A percentile compares a stretch with the other conserved stretches of the same genome.
Conservation (phyloP, 371 early-diverging fungal species). For the Catenaria anguillulae region DNA sequence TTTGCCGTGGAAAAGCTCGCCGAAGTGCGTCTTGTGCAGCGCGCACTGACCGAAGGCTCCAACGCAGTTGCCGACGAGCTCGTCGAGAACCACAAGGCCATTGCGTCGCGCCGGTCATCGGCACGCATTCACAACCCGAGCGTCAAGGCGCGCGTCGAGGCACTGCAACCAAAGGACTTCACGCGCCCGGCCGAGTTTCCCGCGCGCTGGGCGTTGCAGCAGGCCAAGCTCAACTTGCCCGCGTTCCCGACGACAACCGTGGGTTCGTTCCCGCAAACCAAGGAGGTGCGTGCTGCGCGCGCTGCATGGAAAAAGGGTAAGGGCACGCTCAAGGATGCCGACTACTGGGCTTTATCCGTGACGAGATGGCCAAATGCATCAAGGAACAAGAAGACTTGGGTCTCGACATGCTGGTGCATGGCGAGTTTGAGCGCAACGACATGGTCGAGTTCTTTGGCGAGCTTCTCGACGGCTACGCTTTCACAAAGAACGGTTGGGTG, state of each 20-base stretch:
- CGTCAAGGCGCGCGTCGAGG: constrained; percentile 60
- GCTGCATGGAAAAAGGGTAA: constrained; percentile 75
- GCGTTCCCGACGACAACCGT: constrained; percentile 92
- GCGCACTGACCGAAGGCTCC: constrained; percentile 12
- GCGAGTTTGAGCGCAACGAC: constrained; percentile 91
- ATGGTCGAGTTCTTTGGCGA: constrained; percentile 72
- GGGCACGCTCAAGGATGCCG: constrained; percentile 47
- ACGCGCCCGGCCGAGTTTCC: constrained; percentile 57
- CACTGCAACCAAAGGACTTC: constrained; percentile 53
- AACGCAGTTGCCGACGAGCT: constrained; percentile 44
- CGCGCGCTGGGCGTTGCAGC: constrained; percentile 58
- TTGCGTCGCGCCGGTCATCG: constrained; percentile 60
- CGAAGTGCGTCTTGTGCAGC: constrained; percentile 59
- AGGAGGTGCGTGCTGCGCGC: constrained; percentile 82
- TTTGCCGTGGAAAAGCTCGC: constrained; percentile 83
- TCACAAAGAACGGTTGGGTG: constrained; percentile 92
- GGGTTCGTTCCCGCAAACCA: constrained; percentile 96
- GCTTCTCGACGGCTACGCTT: constrained; percentile 72
- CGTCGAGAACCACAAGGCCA: constrained; percentile 51
- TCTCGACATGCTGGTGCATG: constrained; percentile 89
- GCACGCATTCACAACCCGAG: constrained; percentile 61
- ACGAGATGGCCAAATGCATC: constrained; percentile 69
- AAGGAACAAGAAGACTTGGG: constrained; percentile 73
- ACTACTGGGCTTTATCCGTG: constrained; percentile 75
- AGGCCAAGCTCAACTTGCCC: constrained; percentile 64